phyloP scores from a whole-genome alignment of 768 basidiomycete genomes.

The Phaeolepiota aurea region DNA sequence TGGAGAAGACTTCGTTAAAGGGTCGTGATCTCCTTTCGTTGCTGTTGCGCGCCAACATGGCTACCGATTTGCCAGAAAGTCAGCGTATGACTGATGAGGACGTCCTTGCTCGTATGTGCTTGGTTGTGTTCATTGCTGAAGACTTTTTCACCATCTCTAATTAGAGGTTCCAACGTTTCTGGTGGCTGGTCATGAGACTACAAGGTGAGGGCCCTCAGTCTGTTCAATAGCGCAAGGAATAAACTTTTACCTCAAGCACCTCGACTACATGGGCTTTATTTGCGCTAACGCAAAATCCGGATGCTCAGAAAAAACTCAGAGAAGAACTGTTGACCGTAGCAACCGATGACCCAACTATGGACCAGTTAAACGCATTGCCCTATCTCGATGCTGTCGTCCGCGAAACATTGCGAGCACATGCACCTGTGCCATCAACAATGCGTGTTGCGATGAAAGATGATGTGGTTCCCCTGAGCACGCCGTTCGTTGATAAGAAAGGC shows the following conservation, averaged over 20 bases:
- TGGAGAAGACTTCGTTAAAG: constrained; percentile 18
- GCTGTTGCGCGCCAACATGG: constrained; percentile 57
- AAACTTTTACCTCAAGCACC: constrained; percentile 27
- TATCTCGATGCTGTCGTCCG: constrained; percentile 64
- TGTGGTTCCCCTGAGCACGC: constrained; percentile 37
- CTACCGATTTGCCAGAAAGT: constrained; percentile 43
- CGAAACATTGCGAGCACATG: constrained; percentile 49
- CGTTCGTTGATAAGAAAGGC: constrained; percentile 36
- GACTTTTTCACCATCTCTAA: not conserved
- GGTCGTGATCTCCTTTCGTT: constrained; percentile 53
- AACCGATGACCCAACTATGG: constrained; percentile 59
- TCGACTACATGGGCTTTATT: constrained; percentile 53
- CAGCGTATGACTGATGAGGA: constrained; percentile 57
- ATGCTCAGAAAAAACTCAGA: constrained; percentile 47
- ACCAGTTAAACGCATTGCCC: constrained; percentile 54
- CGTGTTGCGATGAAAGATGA: constrained; percentile 45
- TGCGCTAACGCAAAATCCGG: constrained; percentile 37
- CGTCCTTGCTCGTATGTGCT: constrained; percentile 40
- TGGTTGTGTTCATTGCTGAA: not conserved
- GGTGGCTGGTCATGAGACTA: constrained; percentile 53
- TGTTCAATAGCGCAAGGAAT: no score
- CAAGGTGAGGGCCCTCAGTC: constrained; percentile 33
- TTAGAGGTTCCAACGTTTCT: constrained; percentile 56
- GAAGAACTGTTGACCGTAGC: constrained; percentile 44
- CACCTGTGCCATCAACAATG: constrained; percentile 36